Percentiles rank a stretch among this genome's conserved stretches.
Evolutionary conservation across 768 basidiomycete species (phyloP).

Genomic region (Pleurotus pulmonarius): DNA sequence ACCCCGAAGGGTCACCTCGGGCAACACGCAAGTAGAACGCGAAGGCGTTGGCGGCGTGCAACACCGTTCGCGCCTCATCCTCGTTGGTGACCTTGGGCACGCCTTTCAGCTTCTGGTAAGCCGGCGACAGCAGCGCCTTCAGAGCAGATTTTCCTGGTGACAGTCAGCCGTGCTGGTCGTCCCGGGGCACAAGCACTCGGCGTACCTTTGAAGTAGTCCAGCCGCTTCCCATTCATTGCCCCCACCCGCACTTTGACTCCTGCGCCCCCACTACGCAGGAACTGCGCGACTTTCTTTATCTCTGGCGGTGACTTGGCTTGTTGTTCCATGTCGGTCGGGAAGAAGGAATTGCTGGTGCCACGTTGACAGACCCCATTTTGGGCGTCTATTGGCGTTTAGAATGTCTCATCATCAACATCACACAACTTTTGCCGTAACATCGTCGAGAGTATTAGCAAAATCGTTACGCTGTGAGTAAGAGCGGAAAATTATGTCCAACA

Average conservation of each 20-base stretch:
- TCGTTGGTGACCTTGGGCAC: slow-evolving; percentile 72
- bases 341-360: too few species aligned
- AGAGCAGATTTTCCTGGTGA: slow-evolving; percentile 83
- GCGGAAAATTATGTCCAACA: too few species aligned
- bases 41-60: slow-evolving; percentile 70
- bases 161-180: background rate
- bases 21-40: slow-evolving; percentile 94
- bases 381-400: too few species aligned
- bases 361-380: too few species aligned
- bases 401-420: too few species aligned
- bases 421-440: too few species aligned
- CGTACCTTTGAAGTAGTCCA: slow-evolving; percentile 98
- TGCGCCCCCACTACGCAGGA: slow-evolving; percentile 79
- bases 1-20: slow-evolving; percentile 62
- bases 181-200: slow-evolving; percentile 1
- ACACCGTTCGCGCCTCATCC: slow-evolving; percentile 63
- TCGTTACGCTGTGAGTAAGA: too few species aligned
- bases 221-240: slow-evolving; percentile 87
- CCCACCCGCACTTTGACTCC: slow-evolving; percentile 90
- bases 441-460: too few species aligned
- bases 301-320: slow-evolving; percentile 79
- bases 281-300: slow-evolving; percentile 79
- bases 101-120: slow-evolving; percentile 83
- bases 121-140: slow-evolving; percentile 88
- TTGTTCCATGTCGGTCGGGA: slow-evolving; percentile 49